Percentiles rank a stretch among this genome's conserved stretches.
These are phyloP conservation scores for Bidens hawaiensis DNA, from an alignment of 140 eudicot species.

Conservation along the genomic window DNA sequence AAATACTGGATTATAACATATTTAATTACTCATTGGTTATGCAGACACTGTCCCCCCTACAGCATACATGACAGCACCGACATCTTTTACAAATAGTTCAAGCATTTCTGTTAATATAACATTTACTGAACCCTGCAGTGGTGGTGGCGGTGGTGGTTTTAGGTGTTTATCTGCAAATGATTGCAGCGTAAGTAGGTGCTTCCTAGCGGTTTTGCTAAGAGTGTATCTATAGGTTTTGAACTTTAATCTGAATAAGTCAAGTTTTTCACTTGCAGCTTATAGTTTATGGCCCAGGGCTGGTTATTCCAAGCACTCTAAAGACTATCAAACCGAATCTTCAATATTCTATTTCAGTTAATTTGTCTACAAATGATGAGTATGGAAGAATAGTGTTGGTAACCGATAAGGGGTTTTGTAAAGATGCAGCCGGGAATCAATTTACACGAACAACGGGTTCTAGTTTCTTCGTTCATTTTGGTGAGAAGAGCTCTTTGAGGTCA, in stretches of 20 bases:
- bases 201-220: constrained; percentile 10
- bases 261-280: constrained; percentile 56
- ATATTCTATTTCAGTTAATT: constrained; percentile 48
- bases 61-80: constrained; percentile 51
- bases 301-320: constrained; percentile 58
- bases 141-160: constrained; percentile 55
- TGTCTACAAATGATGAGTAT: constrained; percentile 44
- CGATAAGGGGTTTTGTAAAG: constrained; percentile 70
- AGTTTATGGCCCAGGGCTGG: constrained; percentile 78
- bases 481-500: constrained; percentile 17
- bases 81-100: constrained; percentile 57
- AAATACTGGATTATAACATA: not conserved
- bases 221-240: not conserved
- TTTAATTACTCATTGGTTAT: not conserved
- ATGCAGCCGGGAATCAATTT: constrained; percentile 75
- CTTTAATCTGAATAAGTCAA: not conserved
- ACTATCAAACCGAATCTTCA: constrained; percentile 55
- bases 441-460: constrained; percentile 52
- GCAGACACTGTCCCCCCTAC: constrained; percentile 94
- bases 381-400: constrained; percentile 72
- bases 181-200: constrained; percentile 88
- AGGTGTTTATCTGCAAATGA: constrained; percentile 59
- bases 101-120: constrained; percentile 60
- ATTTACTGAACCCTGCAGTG: constrained; percentile 68
- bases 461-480: constrained; percentile 65